Conservation (phyloP, 495 filamentous ascomycete species). For the Trichoderma virens region DNA sequence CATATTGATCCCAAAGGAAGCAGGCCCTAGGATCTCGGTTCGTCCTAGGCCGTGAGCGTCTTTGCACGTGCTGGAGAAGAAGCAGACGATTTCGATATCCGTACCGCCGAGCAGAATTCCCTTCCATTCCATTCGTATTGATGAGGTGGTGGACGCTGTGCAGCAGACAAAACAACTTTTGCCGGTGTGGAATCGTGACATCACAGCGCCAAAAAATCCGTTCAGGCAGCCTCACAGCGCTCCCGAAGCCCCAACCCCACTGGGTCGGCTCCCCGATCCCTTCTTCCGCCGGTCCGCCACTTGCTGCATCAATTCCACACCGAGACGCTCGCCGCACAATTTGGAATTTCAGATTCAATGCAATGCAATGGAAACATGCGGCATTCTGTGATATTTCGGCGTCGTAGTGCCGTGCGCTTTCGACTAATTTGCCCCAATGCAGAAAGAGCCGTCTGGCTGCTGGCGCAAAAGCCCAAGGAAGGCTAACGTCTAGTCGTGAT, state of each 20-base stretch:
- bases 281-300: too few species aligned
- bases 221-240: neutral
- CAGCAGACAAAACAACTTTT: neutral
- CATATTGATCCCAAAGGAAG: neutral
- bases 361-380: too few species aligned
- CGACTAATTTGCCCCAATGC: slow-evolving; percentile 3
- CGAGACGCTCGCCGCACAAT: too few species aligned
- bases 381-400: too few species aligned
- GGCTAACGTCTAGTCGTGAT: neutral
- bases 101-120: too few species aligned
- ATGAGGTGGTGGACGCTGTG: neutral
- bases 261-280: neutral
- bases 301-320: too few species aligned
- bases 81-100: too few species aligned
- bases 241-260: neutral
- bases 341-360: too few species aligned
- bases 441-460: neutral
- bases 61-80: neutral
- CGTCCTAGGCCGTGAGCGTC: neutral
- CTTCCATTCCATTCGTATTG: neutral
- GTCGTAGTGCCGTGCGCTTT: neutral
- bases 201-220: neutral
- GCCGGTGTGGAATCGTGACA: neutral
- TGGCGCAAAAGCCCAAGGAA: neutral
- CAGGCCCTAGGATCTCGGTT: neutral